Percentiles rank a stretch among this genome's conserved stretches.
These are phyloP conservation scores for Symbiotaphrina buchneri DNA, from an alignment of 495 filamentous ascomycete species.

Conservation along the genomic window DNA sequence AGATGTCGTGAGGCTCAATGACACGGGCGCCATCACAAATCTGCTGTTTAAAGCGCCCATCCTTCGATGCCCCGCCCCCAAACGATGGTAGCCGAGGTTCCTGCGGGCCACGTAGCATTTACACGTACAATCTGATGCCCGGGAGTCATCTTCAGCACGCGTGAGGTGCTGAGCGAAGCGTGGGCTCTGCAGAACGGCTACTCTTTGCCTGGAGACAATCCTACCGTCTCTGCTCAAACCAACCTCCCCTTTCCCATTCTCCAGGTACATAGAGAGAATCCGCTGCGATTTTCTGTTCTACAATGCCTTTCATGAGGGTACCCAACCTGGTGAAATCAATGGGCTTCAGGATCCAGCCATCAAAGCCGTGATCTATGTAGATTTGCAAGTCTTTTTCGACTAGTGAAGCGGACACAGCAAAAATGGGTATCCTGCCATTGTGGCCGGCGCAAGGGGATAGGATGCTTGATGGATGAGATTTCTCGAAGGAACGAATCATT, in stretches of 20 bases:
- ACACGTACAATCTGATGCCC: no score
- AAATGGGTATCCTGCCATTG: slow-evolving; percentile 49
- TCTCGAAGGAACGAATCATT: slow-evolving; percentile 57
- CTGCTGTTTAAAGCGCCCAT: no score
- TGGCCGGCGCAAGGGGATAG: slow-evolving; percentile 22
- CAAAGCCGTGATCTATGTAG: slow-evolving; percentile 70
- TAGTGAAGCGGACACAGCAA: slow-evolving; percentile 77
- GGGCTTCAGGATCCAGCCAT: slow-evolving; percentile 71
- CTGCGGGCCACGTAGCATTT: no score
- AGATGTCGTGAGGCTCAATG: no score
- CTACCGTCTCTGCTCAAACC: slow-evolving; percentile 21
- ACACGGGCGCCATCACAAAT: no score
- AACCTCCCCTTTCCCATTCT: slow-evolving; percentile 51
- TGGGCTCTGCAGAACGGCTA: no score
- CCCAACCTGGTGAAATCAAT: slow-evolving; percentile 50
- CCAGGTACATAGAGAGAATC: slow-evolving; percentile 33
- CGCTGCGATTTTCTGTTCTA: slow-evolving; percentile 20
- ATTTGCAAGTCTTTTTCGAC: slow-evolving; percentile 41
- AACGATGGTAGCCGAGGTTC: no score
- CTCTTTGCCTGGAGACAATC: neutral
- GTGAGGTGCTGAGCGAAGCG: no score
- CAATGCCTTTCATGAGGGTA: slow-evolving; percentile 34
- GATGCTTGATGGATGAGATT: slow-evolving; percentile 8
- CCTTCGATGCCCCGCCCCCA: no score
- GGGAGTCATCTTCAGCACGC: no score